Conservation (phyloP, 129 eudicot genomes). For the carrot (Daucus carota) region DNA sequence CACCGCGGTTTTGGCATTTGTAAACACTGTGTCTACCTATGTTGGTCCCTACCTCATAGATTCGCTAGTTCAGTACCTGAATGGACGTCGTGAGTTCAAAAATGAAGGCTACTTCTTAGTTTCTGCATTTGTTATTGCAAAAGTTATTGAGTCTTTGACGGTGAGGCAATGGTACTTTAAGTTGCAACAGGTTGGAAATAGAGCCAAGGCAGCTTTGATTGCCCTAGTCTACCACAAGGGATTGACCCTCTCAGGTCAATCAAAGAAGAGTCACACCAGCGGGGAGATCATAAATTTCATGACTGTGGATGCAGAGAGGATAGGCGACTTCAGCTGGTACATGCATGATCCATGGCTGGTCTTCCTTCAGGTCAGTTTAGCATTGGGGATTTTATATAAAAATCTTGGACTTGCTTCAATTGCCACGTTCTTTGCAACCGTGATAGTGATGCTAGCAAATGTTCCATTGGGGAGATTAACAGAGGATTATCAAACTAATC, state of each 20-base stretch:
- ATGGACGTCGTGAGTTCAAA: slow-evolving; percentile 32
- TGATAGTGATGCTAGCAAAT: slow-evolving; percentile 59
- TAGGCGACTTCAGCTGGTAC: slow-evolving; percentile 59
- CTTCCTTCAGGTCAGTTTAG: slow-evolving; percentile 54
- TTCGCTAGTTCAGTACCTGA: slow-evolving; percentile 66
- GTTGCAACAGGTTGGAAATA: slow-evolving; percentile 64
- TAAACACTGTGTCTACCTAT: slow-evolving; percentile 58
- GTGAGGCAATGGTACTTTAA: slow-evolving; percentile 75
- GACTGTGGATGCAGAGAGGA: slow-evolving; percentile 88
- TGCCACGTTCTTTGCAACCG: slow-evolving; percentile 55
- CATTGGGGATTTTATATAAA: slow-evolving; percentile 44
- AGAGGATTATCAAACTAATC: slow-evolving; percentile 55
- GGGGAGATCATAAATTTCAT: slow-evolving; percentile 86
- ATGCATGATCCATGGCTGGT: slow-evolving; percentile 84
- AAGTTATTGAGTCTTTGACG: slow-evolving; percentile 54
- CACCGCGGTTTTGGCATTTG: slow-evolving; percentile 44
- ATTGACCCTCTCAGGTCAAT: slow-evolving; percentile 52
- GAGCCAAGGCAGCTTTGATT: slow-evolving; percentile 69
- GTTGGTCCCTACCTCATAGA: slow-evolving; percentile 88
- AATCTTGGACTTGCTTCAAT: slow-evolving; percentile 73
- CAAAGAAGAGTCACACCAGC: slow-evolving; percentile 51
- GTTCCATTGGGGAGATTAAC: slow-evolving; percentile 53
- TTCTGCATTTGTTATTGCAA: slow-evolving; percentile 54
- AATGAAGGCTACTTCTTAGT: slow-evolving; percentile 57
- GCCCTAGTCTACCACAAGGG: slow-evolving; percentile 73